Conservation (phyloP, 2,329 filamentous ascomycete species). For the Ilyonectria destructans region DNA sequence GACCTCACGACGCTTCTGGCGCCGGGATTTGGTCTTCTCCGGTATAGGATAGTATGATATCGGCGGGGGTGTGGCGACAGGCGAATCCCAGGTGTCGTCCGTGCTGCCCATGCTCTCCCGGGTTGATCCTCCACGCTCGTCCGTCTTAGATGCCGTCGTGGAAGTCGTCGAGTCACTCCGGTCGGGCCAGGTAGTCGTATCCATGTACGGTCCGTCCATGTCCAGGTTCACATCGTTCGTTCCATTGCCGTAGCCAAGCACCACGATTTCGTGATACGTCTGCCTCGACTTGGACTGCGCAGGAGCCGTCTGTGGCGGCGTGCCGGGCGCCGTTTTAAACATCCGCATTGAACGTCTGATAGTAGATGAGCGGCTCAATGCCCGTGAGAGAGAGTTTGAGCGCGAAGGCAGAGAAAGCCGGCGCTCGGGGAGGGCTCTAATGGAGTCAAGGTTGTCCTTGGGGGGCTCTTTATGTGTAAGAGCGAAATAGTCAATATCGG, state of each 20-base stretch:
- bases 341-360: conserved; percentile 55
- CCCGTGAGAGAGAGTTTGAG: conserved; percentile 52
- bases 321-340: conserved; percentile 47
- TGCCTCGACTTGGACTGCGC: conserved; percentile 34
- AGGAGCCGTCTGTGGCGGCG: conserved; percentile 36
- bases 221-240: conserved; percentile 59
- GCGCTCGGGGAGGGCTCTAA: conserved; percentile 39
- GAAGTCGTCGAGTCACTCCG: conserved; percentile 49
- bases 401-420: conserved; percentile 40
- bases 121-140: conserved; percentile 37
- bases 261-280: conserved; percentile 66
- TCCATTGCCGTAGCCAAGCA: conserved; percentile 70
- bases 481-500: conserved; percentile 71
- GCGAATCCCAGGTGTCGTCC: conserved; percentile 48
- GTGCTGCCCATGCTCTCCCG: conserved; percentile 50
- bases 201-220: conserved; percentile 20
- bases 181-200: conserved; percentile 37
- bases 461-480: conserved; percentile 55
- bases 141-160: conserved; percentile 38
- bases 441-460: conserved; percentile 23
- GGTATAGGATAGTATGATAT: conserved; percentile 34
- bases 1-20: conserved; percentile 51
- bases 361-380: conserved; percentile 53
- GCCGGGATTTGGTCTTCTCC: conserved; percentile 42
- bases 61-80: conserved; percentile 40